Evolutionary conservation across 306 rosid species (phyloP), one percentile per base, ranked within the genome.

Genomic region (Gynostemma pentaphyllum): DNA sequence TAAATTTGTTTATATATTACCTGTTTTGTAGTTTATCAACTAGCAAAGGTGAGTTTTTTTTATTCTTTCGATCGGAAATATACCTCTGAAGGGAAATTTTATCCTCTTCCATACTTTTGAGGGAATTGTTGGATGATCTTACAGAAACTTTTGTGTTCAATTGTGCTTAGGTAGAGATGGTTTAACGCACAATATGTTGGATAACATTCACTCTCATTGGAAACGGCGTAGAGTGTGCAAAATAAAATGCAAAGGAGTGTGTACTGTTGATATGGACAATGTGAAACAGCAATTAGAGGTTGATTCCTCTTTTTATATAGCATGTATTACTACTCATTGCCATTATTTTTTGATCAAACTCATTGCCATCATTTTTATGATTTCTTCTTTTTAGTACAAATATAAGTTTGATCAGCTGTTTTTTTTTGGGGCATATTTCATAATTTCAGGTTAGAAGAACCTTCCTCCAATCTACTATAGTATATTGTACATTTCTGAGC

Each of bases 101-200:
- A n/a, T 57, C 51, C 18, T 57, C 46, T 10, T 36, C 45, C 37
- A 45, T 34, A 7, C 29, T 9, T 5, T 37, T 37, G 1, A 5
- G 47, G 9, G 62, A 15, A 16, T 29, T 23, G 16, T 32, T 1
- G 46, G 10, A 59, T 59, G 18, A 37, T 18, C 65, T 37, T 21
- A 37, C 65, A 36, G 47, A 59, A 59, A 14, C 4, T 27, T 29
- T 11, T 64, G 32, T 22, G 13, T 65, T 64, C 9, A 16, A 4
- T 51, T 48, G 63, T 66, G 72, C 54, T 29, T 79, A 92, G 99
- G 99, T 70, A 88, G 96, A 75, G 99, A 92, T 83, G 99, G 99
- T 45, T 86, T 92, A 73, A 92, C 92, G 2, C 96, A 92, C 71
- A 92, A 92, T 75, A 92, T 92, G 95, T 76, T 92, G 99, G 99